Evolutionary conservation across 2,329 filamentous ascomycete genomes (phyloP).

Genomic region (Fusarium oxysporum): DNA sequence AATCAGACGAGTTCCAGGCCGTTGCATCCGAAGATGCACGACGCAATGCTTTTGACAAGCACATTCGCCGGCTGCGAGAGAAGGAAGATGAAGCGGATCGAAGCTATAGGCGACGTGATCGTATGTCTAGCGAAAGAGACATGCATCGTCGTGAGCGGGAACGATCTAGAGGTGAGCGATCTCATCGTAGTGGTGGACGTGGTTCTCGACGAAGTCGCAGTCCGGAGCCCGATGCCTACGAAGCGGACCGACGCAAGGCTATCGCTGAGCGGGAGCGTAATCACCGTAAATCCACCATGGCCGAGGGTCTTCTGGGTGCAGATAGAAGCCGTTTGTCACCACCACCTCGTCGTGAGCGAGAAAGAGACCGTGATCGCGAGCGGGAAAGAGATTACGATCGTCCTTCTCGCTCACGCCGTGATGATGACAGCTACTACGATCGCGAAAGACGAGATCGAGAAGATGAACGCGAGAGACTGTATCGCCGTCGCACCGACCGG

Average conservation of each 20-base stretch:
- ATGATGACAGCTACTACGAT: slow-evolving; percentile 79
- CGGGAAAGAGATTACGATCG: slow-evolving; percentile 60
- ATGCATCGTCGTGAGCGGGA: slow-evolving; percentile 72
- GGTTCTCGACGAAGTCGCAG: slow-evolving; percentile 78
- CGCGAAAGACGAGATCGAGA: slow-evolving; percentile 89
- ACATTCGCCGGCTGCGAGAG: slow-evolving; percentile 89
- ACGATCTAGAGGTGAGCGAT: slow-evolving; percentile 69
- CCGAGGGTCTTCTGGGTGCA: slow-evolving; percentile 68
- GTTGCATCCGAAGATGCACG: slow-evolving; percentile 86
- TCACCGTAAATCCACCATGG: slow-evolving; percentile 83
- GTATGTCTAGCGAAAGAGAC: slow-evolving; percentile 63
- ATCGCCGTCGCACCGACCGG: slow-evolving; percentile 81
- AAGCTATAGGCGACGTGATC: slow-evolving; percentile 68
- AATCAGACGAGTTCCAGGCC: slow-evolving; percentile 85
- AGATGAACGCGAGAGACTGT: slow-evolving; percentile 88
- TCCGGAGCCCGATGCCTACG: slow-evolving; percentile 93
- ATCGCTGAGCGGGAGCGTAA: slow-evolving; percentile 94
- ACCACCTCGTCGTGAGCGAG: slow-evolving; percentile 40
- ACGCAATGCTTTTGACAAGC: slow-evolving; percentile 88
- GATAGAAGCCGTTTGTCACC: slow-evolving; percentile 62
- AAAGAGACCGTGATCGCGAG: slow-evolving; percentile 27
- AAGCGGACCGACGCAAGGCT: slow-evolving; percentile 92
- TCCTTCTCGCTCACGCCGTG: slow-evolving; percentile 65
- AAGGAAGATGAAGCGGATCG: slow-evolving; percentile 86
- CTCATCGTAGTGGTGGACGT: slow-evolving; percentile 69